A percentile compares a stretch with the other conserved stretches of the same genome.
Evolutionary conservation across 1,284 basidiomycete genomes (phyloP).

Genomic region (Schizophyllum commune): DNA sequence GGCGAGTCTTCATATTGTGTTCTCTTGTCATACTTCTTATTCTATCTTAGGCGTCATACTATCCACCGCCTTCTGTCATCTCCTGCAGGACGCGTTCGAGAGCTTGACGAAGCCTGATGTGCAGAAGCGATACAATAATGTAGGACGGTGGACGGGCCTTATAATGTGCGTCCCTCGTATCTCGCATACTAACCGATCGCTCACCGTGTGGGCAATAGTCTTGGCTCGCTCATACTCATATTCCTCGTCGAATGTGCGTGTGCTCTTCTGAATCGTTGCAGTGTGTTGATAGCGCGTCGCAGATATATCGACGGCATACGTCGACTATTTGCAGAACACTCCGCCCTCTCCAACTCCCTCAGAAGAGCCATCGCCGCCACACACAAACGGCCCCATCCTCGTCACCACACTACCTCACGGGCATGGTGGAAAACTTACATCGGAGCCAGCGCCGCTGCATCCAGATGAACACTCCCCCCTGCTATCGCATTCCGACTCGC

Average conservation of each 20-base stretch:
- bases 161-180: conserved; percentile 50
- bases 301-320: conserved; percentile 69
- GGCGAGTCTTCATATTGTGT: conserved; percentile 25
- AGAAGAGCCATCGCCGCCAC: conserved; percentile 33
- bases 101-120: conserved; percentile 43
- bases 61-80: conserved; percentile 72
- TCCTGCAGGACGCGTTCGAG: conserved; percentile 68
- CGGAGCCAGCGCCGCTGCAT: neutral
- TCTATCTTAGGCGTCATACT: conserved; percentile 57
- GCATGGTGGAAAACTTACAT: conserved; percentile 5
- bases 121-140: conserved; percentile 32
- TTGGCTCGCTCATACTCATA: conserved; percentile 56
- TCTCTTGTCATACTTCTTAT: neutral
- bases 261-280: neutral
- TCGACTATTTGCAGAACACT: conserved; percentile 52
- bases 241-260: conserved; percentile 71
- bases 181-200: neutral
- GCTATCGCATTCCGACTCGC: conserved; percentile 3
- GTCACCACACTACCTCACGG: conserved; percentile 3
- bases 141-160: conserved; percentile 54
- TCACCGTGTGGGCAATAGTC: conserved; percentile 27
- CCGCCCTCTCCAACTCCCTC: conserved; percentile 30
- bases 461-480: conserved; percentile 7
- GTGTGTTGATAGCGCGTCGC: conserved; percentile 7
- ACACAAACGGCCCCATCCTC: conserved; percentile 11